Conservation (phyloP, 164 flowering plant species). For the Umbellularia californica region DNA sequence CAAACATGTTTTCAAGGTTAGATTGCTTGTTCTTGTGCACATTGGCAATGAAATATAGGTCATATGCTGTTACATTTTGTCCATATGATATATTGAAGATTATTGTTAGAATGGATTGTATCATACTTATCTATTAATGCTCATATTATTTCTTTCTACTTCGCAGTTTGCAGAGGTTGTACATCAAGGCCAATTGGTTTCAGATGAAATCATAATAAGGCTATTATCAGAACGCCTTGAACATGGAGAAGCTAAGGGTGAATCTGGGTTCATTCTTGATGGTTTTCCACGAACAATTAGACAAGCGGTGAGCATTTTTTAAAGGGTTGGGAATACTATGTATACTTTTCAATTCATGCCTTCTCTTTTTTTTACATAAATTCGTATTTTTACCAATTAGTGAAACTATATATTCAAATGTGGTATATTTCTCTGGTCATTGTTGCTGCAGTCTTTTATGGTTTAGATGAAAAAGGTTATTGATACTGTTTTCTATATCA, state of each 20-base stretch:
- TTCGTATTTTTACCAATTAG: background rate
- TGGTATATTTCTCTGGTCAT: background rate
- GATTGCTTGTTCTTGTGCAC: too few species aligned
- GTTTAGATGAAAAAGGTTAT: background rate
- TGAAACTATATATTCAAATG: background rate
- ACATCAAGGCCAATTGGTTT: constrained; percentile 78
- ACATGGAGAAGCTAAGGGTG: constrained; percentile 69
- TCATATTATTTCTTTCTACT: background rate
- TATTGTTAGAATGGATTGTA: background rate
- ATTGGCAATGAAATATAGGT: too few species aligned
- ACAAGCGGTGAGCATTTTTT: constrained; percentile 70
- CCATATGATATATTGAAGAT: background rate
- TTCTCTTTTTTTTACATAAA: background rate
- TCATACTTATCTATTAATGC: background rate
- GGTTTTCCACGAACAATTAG: constrained; percentile 91
- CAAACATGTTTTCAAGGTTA: too few species aligned
- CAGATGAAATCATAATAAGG: constrained; percentile 78
- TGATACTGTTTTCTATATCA: too few species aligned
- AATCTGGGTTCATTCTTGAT: constrained; percentile 90
- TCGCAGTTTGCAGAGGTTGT: constrained; percentile 81
- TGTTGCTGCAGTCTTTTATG: background rate
- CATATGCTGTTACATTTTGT: background rate
- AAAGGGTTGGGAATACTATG: constrained; percentile 6
- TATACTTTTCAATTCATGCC: background rate
- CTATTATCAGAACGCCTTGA: constrained; percentile 80